phyloP scores from a whole-genome alignment of 805 yeast species.

The Pichia paraexigua region DNA sequence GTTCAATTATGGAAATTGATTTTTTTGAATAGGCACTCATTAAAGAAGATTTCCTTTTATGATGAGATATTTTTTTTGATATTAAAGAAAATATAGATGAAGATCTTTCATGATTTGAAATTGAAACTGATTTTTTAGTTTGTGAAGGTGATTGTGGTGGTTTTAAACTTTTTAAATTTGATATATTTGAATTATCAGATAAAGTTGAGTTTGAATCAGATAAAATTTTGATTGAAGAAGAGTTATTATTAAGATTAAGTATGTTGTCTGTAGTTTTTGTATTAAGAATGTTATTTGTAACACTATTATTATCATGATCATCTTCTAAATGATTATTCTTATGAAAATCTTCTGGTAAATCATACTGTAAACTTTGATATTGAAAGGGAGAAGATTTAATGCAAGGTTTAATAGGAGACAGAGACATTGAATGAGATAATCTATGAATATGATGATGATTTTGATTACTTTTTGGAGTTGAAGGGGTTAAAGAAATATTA shows the following conservation, averaged over 20 bases:
- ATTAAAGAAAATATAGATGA: constrained; percentile 21
- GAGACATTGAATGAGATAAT: constrained; percentile 19
- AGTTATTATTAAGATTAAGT: neutral
- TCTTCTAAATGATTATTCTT: neutral
- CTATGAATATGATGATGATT: constrained; percentile 10
- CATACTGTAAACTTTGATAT: constrained; percentile 27
- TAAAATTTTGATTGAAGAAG: neutral
- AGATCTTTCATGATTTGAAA: constrained; percentile 5
- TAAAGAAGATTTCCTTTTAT: constrained; percentile 21
- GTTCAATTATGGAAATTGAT: constrained; percentile 13
- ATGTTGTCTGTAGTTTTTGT: neutral
- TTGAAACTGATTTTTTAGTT: neutral
- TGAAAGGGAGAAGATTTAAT: constrained; percentile 24
- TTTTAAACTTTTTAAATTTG: neutral
- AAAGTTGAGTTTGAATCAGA: neutral
- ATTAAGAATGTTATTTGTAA: neutral
- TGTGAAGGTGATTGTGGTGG: neutral
- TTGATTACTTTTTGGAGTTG: constrained; percentile 12
- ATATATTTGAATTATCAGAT: constrained; percentile 1
- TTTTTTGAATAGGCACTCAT: constrained; percentile 14
- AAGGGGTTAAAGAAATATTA: constrained; percentile 11
- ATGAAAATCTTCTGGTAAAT: constrained; percentile 25
- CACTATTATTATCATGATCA: neutral
- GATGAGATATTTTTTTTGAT: constrained; percentile 21
- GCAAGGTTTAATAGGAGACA: constrained; percentile 7